Conservation (phyloP, 768 basidiomycete genomes). For the Lactarius akahatsu region DNA sequence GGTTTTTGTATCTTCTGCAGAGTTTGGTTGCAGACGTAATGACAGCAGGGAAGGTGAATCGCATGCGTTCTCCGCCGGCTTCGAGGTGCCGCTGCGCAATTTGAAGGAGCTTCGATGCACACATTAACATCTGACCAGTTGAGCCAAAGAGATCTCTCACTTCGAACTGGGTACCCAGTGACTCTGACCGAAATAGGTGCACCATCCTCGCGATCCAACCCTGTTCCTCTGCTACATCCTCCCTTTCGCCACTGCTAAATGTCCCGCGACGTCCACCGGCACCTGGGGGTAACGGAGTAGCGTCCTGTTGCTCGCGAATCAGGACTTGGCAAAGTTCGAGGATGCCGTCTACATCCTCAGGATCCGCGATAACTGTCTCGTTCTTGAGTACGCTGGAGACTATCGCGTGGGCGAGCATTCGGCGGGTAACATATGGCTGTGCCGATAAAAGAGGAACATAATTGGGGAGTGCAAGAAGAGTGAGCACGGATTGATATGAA, state of each 20-base stretch:
- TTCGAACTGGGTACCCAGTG: constrained; percentile 86
- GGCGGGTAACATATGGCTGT: constrained; percentile 88
- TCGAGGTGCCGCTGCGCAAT: constrained; percentile 88
- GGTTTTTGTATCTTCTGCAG: constrained; percentile 85
- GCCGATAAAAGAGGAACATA: constrained; percentile 80
- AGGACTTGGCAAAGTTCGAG: constrained; percentile 91
- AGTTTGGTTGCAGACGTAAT: constrained; percentile 93
- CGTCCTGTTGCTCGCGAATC: constrained; percentile 80
- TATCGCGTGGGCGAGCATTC: constrained; percentile 92
- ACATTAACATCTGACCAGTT: background rate
- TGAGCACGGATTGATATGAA: constrained; percentile 94
- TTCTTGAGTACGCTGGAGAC: constrained; percentile 95
- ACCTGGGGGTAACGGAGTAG: constrained; percentile 38
- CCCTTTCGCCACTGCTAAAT: constrained; percentile 60
- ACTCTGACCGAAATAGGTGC: constrained; percentile 88
- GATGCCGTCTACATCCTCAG: constrained; percentile 93
- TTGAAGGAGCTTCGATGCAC: constrained; percentile 69
- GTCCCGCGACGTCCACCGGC: constrained; percentile 55
- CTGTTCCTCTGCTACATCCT: constrained; percentile 97
- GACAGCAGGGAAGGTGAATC: constrained; percentile 94
- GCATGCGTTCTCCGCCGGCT: constrained; percentile 90
- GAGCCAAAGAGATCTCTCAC: constrained; percentile 42
- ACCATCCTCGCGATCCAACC: constrained; percentile 99
- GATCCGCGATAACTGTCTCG: constrained; percentile 90
- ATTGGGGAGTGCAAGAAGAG: constrained; percentile 91